phyloP scores from a whole-genome alignment of 495 filamentous ascomycete genomes.

The Talaromyces stipitatus region DNA sequence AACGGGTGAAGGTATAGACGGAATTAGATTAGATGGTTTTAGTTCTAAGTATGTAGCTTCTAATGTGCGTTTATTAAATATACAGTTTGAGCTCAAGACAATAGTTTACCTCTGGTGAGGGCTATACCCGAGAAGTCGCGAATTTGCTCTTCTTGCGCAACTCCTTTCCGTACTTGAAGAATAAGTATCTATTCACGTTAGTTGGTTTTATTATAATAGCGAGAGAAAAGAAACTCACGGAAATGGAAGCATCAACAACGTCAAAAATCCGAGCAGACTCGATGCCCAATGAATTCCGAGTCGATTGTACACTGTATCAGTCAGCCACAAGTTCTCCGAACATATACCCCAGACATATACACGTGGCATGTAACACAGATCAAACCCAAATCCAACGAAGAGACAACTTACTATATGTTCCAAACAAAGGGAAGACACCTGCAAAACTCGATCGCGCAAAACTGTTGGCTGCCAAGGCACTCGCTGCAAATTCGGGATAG shows the following conservation, averaged over 20 bases:
- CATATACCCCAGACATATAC: not conserved
- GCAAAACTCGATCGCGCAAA: conserved; percentile 79
- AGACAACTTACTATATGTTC: conserved; percentile 53
- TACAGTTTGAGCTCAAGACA: not conserved
- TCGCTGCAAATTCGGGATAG: conserved; percentile 86
- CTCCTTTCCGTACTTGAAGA: conserved; percentile 53
- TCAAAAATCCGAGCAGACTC: conserved; percentile 60
- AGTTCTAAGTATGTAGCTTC: conserved; percentile 1
- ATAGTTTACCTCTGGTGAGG: not conserved
- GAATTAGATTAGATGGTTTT: not conserved
- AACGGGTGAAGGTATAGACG: not conserved
- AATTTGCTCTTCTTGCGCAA: conserved; percentile 47
- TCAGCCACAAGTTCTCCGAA: conserved; percentile 8
- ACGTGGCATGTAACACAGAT: not conserved
- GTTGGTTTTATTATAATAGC: not conserved
- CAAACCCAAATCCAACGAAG: not conserved
- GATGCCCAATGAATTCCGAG: conserved; percentile 70
- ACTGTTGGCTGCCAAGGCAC: conserved; percentile 80
- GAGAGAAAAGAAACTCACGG: conserved; percentile 39
- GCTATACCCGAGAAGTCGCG: conserved; percentile 26
- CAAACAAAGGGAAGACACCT: conserved; percentile 68
- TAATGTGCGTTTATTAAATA: not conserved
- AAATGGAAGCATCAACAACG: conserved; percentile 60
- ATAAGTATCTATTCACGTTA: conserved; percentile 41
- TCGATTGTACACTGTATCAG: conserved; percentile 51